Base-by-base conservation (phyloP, 371 early-diverging fungal genomes). In the Zopfochytrium polystomum region DNA sequence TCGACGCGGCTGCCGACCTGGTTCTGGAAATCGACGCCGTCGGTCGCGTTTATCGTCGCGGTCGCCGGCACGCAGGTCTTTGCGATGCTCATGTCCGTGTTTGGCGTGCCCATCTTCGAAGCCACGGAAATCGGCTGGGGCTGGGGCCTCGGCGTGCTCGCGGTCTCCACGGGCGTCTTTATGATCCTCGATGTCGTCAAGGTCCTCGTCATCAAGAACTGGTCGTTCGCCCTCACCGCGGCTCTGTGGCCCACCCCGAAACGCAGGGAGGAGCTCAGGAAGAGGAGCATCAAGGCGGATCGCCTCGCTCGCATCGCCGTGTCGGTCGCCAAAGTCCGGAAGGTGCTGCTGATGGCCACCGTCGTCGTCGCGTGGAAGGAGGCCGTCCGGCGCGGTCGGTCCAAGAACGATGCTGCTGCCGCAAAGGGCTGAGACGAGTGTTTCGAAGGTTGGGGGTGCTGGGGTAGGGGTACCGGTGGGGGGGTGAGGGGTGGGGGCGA, bases 1-100 rank as follows among this genome's bases (percentile, higher is more conserved):
- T 91, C 93, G n/a, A 95, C 95, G 7, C 86, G 95, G 62, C 72
- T 93, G 18, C 80, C 87, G n/a, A 85, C 87, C n/a, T 92, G 86
- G 74, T 92, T 91, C 80, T 95, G 89, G 87, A 85, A 84, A 61
- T 88, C 84, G 60, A 72, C 86, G 56, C 95, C 95, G 15, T 87
- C 88, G 22, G 78, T 79, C 77, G 71, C 80, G 30, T 95, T 95
- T 71, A 85, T 88, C 0, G 60, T 80, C 1, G 91, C 90, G 51
- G 87, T 95, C 51, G 79, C 89, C 60, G 93, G 89, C 32, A 95
- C 93, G 6, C 95, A 95, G 76, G 80, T 93, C 47, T 78, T 95
- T 79, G 95, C 95, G 52, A 80, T 90, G 73, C 73, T 93, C 64
- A 87, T 93, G 65, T 87, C 91, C 33, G 83, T 91, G 51, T 87